Evolutionary conservation across 164 flowering plant genomes (phyloP).

Genomic region (Liriodendron chinense): DNA sequence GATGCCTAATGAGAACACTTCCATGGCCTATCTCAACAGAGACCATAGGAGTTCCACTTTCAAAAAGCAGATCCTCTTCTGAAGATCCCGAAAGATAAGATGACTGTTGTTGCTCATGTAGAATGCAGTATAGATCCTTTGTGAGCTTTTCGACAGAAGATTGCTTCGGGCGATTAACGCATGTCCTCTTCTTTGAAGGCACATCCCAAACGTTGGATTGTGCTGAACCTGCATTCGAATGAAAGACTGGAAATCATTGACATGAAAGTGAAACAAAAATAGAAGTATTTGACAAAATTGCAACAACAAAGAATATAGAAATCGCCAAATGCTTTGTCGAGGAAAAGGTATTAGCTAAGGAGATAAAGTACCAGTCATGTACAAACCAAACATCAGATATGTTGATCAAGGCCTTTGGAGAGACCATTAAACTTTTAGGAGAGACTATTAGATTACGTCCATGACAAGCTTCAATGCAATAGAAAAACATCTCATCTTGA

Average conservation of each 20-base stretch:
- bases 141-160: constrained; percentile 95
- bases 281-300: not conserved
- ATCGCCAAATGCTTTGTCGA: no score
- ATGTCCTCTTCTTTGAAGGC: constrained; percentile 89
- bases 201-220: constrained; percentile 87
- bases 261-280: not conserved
- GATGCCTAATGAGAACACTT: constrained; percentile 82
- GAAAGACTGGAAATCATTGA: not conserved
- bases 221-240: constrained; percentile 59
- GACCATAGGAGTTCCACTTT: constrained; percentile 78
- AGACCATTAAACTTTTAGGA: not conserved
- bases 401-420: no score
- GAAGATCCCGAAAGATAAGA: constrained; percentile 72
- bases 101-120: constrained; percentile 78
- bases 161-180: constrained; percentile 55
- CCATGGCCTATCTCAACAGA: constrained; percentile 98
- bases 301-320: no score
- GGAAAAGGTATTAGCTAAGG: not conserved
- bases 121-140: constrained; percentile 70
- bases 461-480: not conserved
- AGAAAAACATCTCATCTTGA: not conserved
- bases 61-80: constrained; percentile 85
- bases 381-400: no score
- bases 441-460: not conserved
- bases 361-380: not conserved